Base-by-base conservation (phyloP, 352 stramenopile genomes). In the Pythium aquatile region DNA sequence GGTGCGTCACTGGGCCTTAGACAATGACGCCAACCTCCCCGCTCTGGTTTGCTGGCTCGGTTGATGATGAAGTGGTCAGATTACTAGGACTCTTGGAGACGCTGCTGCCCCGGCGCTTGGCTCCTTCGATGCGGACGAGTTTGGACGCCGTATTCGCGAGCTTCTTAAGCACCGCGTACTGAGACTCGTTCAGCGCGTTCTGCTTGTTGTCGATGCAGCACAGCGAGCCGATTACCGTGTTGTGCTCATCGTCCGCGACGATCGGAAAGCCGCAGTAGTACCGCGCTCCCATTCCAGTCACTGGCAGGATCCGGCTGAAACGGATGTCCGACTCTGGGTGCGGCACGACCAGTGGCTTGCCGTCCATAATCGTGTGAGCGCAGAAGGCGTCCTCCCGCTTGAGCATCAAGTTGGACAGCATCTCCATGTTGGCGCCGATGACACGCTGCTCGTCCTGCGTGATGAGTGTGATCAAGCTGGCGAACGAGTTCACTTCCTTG, bases 261-360 rank as follows among this genome's bases (percentile, higher is more conserved):
- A 92, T 52, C 20, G 83, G 83, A 29, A 90, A 90, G 0, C 83
- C 83, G 64, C 79, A 90, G 77, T 92, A 90, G 61, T 87, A 92
- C 49, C 75, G 79, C 9, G 77, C 66, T 6, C 69, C 66, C 53
- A 79, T 72, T 37, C 47, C 60, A 17, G 14, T 53, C 1, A 63
- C 65, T 11, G 40, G 28, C 14, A 61, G 53, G 33, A 78, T 72
- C 35, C 74, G 63, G 40, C 59, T 66, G 17, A 90, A 85, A 16
- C 83, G 83, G 49, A 88, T 68, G 63, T 90, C 83, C 2, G 78
- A 65, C 35, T 85, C 77, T 0, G 74, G 70, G 40, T 88, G 72
- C n/a, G 69, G 79, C 64, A 83, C 76, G 42, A 89, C 70, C 11
- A 92, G 69, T 13, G 83, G 81, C 62, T 82, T 74, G 20, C 64